Base-by-base conservation (phyloP, 2,329 filamentous ascomycete species). In the Colletotrichum brevisporum region DNA sequence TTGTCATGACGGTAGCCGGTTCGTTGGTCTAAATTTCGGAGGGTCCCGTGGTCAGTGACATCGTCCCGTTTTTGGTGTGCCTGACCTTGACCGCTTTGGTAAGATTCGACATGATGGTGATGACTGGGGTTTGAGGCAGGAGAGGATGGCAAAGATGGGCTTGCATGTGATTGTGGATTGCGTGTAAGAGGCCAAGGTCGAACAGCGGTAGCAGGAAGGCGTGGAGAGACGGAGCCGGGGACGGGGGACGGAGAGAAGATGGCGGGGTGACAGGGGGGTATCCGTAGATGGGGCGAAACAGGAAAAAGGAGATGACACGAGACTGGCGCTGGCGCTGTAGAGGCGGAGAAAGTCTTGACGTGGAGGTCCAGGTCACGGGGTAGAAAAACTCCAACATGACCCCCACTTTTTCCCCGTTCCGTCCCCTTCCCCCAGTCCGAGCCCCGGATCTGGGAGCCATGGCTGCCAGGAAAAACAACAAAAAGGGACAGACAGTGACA, bases 1-100 rank as follows among this genome's bases (percentile, higher is more conserved):
- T 47, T 74, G 67, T 80, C 78, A 63, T 77, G 73, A 71, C 78
- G 77, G 71, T 80, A 80, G 43, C 76, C 77, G 65, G 78, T 78
- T 67, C 78, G 78, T 72, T 82, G 80, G 72, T 82, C 80, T 82
- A 67, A 51, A 26, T 47, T 50, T 45, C 41, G 50, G 31, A 68
- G 36, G 71, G 74, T 79, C 73, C 43, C 74, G 74, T 78, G 77
- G 79, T 81, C 76, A 81, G 79, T 45, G 45, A 41, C 56, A 63
- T 71, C 58, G 68, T 62, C 26, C 36, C 41, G 9, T 36, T 52
- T 26, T 43, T 12, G 6, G 21, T 9, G n/a, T 27, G 39, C 24
- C 52, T 55, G 26, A 50, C 31, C 24, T 48, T 55, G 26, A 50
- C 31, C 43, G 50, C 24, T 24, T 43, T 48, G 51, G 50, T 58